A percentile compares a stretch with the other conserved stretches of the same genome.
phyloP scores from a whole-genome alignment of 164 flowering plant species.

The grape (Vitis vinifera) region ASM3070453v1 NC_081815.1:8830501-8831000 shows the following conservation, averaged over 20 bases:
- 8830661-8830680: constrained; percentile 42
- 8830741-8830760: constrained; percentile 29
- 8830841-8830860: too few species aligned
- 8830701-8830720: constrained; percentile 92
- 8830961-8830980: too few species aligned
- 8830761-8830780: neutral
- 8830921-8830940: neutral
- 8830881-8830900: too few species aligned
- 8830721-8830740: constrained; percentile 94
- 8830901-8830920: too few species aligned
- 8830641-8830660: neutral
- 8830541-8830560: too few species aligned
- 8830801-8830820: neutral
- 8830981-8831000: neutral
- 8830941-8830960: neutral
- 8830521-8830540: too few species aligned
- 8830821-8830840: neutral
- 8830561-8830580: too few species aligned
- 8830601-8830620: neutral
- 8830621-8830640: neutral
- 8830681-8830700: constrained; percentile 78
- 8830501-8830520: too few species aligned
- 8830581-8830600: too few species aligned
- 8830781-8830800: neutral
- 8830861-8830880: too few species aligned